Base-by-base conservation (phyloP, 108 stramenopile genomes). In the Cylindrotheca fusiformis region DNA sequence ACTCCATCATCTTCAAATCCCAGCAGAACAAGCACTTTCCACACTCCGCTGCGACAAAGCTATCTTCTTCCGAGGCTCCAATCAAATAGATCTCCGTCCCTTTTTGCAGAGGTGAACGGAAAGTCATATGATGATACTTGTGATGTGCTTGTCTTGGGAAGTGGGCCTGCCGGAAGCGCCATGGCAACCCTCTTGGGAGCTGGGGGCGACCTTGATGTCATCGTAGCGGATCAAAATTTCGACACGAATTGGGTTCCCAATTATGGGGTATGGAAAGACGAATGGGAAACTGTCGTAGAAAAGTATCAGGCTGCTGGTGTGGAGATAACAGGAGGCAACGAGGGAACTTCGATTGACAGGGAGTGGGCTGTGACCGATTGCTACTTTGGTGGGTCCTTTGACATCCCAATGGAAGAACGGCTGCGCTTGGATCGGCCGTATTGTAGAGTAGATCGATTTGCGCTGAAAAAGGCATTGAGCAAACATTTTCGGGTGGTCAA, bases 231-330 rank as follows among this genome's bases (percentile, higher is more conserved):
- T 68, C 63, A 82, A 24, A 88, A 86, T 60, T 80, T 84, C 48
- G 91, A 95, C 63, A 47, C 65, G 18, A 71, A 75, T 55, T 95
- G 90, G 91, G 71, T 78, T 31, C 90, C 94, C 44, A 96, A 94
- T 65, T 97, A 95, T 73, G 96, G 96, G 26, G 93, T 95, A 6
- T 97, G 96, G 96, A 69, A 89, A 59, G 90, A 94, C 61, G 96
- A 97, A 78, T 97, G 96, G 96, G 71, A 91, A 50, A 71, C 89
- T 33, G 73, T 96, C 23, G 31, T 75, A 50, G 69, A 70, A 19
- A 32, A 48, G 19, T 82, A 75, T 51, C 22, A 52, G 18, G 36
- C 65, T n/a, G 48, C 69, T 18, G 84, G 82, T n/a, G 77, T 92
- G 4, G 54, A 60, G 17, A 49, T 76, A 1, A 46, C 58, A n/a